Evolutionary conservation across 129 eudicot species (phyloP), one percentile per base, ranked within the genome.

Genomic region (Arctium minus): DNA sequence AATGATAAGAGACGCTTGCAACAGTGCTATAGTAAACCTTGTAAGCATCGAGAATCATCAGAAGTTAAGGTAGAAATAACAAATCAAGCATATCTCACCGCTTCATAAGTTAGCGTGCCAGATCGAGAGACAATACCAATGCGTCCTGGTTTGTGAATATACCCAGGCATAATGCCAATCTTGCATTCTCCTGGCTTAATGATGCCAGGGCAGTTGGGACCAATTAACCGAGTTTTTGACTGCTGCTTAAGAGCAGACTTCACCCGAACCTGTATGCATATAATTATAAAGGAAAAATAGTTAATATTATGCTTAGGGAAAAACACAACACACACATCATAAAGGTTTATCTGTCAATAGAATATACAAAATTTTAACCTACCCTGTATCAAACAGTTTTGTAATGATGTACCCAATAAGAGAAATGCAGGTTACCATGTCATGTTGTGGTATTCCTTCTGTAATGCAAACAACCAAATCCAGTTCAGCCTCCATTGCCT

Each of bases 161-260:
- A 96, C 27, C 99, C 99, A 11, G 99, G 99, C 99, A 96, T 96
- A 56, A 96, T 96, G 35, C 99, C 99, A 12, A 93, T 96, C 83
- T 96, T 96, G 94, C 99, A 96, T 79, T 96, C 99, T 79, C 99
- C 99, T 60, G 99, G 99, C 85, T 96, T 96, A 31, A 96, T 96
- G 82, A 96, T 96, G 73, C 99, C 99, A 78, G 99, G 99, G 79
- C 99, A 96, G 84, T 96, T 96, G 31, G 99, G 99, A 48, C 99
- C 99, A 82, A 96, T 96, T 67, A 96, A 88, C 62, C 98, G 88
- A 44, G 99, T 96, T 89, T 93, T 96, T 73, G 99, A 91, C 72
- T 96, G 99, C 83, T 85, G 80, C 72, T 89, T 88, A 33, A 96
- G 90, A 72, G 99, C 99, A 83, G 99, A 96, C 91, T 96, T 96